Conservation (phyloP, 306 rosid species). For the Pyrus pyrifolia region DNA sequence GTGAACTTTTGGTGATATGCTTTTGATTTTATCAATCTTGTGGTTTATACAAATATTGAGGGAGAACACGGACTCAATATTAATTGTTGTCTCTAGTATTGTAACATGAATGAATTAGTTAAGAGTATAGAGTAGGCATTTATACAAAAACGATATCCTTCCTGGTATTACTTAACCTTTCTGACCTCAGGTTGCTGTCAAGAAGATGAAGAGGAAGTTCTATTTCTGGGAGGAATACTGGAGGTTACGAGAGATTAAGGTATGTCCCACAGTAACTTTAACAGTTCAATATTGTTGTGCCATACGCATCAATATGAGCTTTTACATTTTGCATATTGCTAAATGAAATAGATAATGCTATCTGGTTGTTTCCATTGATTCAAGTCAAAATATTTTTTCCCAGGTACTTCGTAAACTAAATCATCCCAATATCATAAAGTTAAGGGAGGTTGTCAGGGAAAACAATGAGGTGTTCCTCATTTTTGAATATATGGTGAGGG, state of each 20-base stretch:
- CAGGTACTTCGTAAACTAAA: slow-evolving; percentile 70
- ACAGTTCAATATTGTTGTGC: not conserved
- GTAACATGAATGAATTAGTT: not conserved
- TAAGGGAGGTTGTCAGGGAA: slow-evolving; percentile 71
- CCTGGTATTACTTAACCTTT: not conserved
- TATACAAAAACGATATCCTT: not conserved
- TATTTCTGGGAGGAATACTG: slow-evolving; percentile 81
- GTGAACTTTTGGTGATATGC: not conserved
- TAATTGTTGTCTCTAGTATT: not conserved
- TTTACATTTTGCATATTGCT: slow-evolving; percentile 3
- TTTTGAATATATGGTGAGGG: slow-evolving; percentile 75
- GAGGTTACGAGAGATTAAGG: slow-evolving; percentile 78
- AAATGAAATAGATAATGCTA: not conserved
- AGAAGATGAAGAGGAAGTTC: slow-evolving; percentile 81
- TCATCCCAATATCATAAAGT: slow-evolving; percentile 75
- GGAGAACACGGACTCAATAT: not conserved
- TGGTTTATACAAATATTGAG: not conserved
- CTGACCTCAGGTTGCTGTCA: slow-evolving; percentile 65
- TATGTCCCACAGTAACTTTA: slow-evolving; percentile 21
- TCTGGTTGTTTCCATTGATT: slow-evolving; percentile 15
- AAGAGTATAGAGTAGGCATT: not conserved
- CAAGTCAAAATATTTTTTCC: slow-evolving; percentile 17
- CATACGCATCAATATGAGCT: slow-evolving; percentile 11
- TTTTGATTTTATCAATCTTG: not conserved
- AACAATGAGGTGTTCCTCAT: slow-evolving; percentile 69